These are phyloP conservation scores for Yamadazyma endophytica DNA, from an alignment of 805 yeast genomes.

Conservation along the genomic window DNA sequence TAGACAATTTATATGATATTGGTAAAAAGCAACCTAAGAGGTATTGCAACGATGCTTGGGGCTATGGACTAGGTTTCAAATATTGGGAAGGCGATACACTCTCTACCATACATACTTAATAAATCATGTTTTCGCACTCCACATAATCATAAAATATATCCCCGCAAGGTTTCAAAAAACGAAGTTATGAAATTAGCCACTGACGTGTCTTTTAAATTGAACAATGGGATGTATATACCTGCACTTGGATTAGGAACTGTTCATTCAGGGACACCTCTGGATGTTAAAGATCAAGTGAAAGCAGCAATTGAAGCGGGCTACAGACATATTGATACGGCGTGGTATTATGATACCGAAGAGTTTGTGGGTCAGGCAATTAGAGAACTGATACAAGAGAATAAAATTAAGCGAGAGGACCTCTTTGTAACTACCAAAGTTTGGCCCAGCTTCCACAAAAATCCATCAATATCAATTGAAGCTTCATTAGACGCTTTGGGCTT, in stretches of 20 bases:
- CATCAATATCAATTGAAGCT: constrained; percentile 54
- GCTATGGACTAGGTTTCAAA: constrained; percentile 31
- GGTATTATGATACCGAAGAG: constrained; percentile 65
- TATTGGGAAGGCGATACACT: constrained; percentile 38
- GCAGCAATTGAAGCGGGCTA: constrained; percentile 82
- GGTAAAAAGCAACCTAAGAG: constrained; percentile 29
- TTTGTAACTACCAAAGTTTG: constrained; percentile 79
- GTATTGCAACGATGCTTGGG: constrained; percentile 32
- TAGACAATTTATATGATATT: constrained; percentile 23
- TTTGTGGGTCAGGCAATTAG: constrained; percentile 62
- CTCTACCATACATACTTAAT: constrained; percentile 33
- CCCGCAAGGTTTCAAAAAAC: no score
- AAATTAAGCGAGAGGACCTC: constrained; percentile 69
- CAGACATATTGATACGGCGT: constrained; percentile 68
- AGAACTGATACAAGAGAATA: constrained; percentile 60
- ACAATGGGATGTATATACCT: constrained; percentile 57
- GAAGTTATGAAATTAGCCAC: constrained; percentile 21
- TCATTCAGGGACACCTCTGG: constrained; percentile 18
- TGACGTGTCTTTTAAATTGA: constrained; percentile 40
- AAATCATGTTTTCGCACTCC: no score
- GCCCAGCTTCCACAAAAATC: constrained; percentile 61
- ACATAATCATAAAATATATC: no score
- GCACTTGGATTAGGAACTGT: constrained; percentile 61
- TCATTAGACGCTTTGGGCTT: constrained; percentile 64
- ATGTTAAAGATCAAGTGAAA: constrained; percentile 52